phyloP scores from a whole-genome alignment of 352 stramenopile genomes.

The Phytophthora cactorum region DNA sequence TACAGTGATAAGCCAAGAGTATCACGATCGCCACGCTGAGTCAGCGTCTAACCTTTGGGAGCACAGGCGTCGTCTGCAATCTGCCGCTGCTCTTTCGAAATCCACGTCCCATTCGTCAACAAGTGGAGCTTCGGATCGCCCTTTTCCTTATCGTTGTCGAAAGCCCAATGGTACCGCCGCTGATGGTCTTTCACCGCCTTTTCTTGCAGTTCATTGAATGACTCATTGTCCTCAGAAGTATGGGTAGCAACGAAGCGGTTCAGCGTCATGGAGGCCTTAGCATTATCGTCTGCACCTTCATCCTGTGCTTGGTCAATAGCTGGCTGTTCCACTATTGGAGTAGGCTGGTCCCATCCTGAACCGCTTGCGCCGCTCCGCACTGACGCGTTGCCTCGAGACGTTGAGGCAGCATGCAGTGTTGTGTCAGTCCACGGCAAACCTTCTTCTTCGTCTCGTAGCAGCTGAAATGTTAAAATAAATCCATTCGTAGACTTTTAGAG shows the following conservation, averaged over 20 bases:
- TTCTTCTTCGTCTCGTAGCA: constrained; percentile 32
- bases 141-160: constrained; percentile 52
- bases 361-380: constrained; percentile 25
- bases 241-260: constrained; percentile 81
- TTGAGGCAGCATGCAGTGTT: constrained; percentile 21
- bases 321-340: constrained; percentile 27
- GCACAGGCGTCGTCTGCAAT: constrained; percentile 67
- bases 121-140: constrained; percentile 77
- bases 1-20: background rate
- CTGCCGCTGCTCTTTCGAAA: constrained; percentile 65
- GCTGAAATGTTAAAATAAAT: constrained; percentile 17
- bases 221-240: constrained; percentile 87
- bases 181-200: constrained; percentile 74
- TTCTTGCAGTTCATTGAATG: constrained; percentile 79
- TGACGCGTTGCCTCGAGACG: constrained; percentile 13
- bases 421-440: constrained; percentile 32
- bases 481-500: background rate
- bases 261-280: constrained; percentile 55
- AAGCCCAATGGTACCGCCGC: constrained; percentile 81
- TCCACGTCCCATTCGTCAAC: constrained; percentile 74
- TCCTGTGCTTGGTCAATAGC: background rate
- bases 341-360: constrained; percentile 71
- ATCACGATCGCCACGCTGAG: background rate
- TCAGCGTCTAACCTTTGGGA: constrained; percentile 47
- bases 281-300: constrained; percentile 11